A percentile compares a stretch with the other conserved stretches of the same genome.
These are phyloP conservation scores for Jaapia argillacea DNA, from an alignment of 768 basidiomycete genomes.

Conservation along the genomic window DNA sequence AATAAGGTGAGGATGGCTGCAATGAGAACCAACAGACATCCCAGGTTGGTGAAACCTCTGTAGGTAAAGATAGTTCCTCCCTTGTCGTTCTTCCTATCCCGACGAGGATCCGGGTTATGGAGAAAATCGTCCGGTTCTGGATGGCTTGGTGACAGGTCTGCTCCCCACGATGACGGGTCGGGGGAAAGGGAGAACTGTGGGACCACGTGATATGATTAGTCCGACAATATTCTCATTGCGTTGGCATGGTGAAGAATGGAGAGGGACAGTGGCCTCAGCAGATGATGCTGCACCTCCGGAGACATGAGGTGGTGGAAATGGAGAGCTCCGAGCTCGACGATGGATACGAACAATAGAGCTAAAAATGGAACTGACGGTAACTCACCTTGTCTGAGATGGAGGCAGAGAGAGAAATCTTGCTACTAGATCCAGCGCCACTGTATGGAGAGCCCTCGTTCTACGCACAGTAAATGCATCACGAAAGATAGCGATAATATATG, in stretches of 20 bases:
- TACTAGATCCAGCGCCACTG: not conserved
- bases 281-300: too few relatives aligned
- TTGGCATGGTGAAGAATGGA: too few relatives aligned
- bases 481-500: not conserved
- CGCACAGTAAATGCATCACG: not conserved
- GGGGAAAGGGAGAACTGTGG: slow-evolving; percentile 62
- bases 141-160: slow-evolving; percentile 40
- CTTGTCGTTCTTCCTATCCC: slow-evolving; percentile 20
- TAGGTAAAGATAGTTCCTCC: slow-evolving; percentile 39
- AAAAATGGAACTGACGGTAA: slow-evolving; percentile 50
- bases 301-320: too few relatives aligned
- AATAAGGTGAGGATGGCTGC: slow-evolving; percentile 42
- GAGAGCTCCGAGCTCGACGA: too few relatives aligned
- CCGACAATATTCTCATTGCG: too few relatives aligned
- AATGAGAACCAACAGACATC: slow-evolving; percentile 53
- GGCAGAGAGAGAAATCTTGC: slow-evolving; percentile 4
- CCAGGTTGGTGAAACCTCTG: slow-evolving; percentile 62
- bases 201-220: too few relatives aligned
- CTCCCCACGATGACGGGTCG: slow-evolving; percentile 65
- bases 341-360: slow-evolving; percentile 61
- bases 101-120: slow-evolving; percentile 16
- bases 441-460: slow-evolving; percentile 15
- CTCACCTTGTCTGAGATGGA: slow-evolving; percentile 22
- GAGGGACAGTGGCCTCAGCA: too few relatives aligned
- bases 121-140: slow-evolving; percentile 17